phyloP scores from a whole-genome alignment of 2,329 filamentous ascomycete genomes.

The Microdochium nivale region DNA sequence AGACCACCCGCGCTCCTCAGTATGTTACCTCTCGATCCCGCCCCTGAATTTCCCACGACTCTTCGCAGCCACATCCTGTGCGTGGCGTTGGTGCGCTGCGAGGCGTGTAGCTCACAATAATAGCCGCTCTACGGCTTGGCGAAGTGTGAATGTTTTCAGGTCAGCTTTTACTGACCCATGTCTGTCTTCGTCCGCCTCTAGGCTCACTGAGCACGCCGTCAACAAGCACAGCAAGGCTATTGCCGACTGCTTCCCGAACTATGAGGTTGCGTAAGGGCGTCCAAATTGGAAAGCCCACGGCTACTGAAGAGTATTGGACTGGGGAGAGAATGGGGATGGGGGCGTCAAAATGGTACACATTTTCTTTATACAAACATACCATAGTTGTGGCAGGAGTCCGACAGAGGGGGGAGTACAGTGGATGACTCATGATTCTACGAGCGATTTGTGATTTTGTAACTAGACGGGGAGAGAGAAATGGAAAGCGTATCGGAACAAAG shows the following conservation, averaged over 20 bases:
- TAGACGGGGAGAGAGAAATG: not conserved
- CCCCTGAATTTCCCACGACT: not conserved
- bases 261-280: conserved; percentile 4
- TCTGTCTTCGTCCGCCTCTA: conserved; percentile 15
- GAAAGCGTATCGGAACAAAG: not conserved
- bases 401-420: not conserved
- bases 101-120: too few relatives aligned
- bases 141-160: too few relatives aligned
- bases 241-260: conserved; percentile 60
- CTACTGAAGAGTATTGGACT: not conserved
- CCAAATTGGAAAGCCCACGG: not conserved
- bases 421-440: not conserved
- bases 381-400: not conserved
- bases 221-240: conserved; percentile 73
- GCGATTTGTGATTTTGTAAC: not conserved
- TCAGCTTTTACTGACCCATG: conserved; percentile 5
- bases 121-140: too few relatives aligned
- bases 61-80: too few relatives aligned
- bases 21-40: conserved; percentile 28
- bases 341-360: not conserved
- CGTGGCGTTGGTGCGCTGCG: too few relatives aligned
- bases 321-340: not conserved
- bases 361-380: not conserved
- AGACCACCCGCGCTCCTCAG: conserved; percentile 67
- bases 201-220: conserved; percentile 60